These are phyloP conservation scores for Mycothermus thermophilus DNA, from an alignment of 495 filamentous ascomycete species.

Conservation along the genomic window DNA sequence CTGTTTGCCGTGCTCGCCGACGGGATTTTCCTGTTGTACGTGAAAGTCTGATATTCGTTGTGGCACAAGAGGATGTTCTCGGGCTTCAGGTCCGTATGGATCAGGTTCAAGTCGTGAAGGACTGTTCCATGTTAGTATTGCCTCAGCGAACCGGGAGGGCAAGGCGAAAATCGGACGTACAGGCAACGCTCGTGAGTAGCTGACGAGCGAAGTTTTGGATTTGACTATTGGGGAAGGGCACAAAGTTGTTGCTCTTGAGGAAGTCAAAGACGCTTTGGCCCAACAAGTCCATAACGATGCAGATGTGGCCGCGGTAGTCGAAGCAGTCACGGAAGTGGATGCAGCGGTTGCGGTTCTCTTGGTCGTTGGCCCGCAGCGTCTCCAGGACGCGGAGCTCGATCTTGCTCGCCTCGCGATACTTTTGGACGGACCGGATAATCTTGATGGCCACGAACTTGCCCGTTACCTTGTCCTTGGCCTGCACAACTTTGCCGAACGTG, in stretches of 20 bases:
- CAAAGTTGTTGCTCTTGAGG: constrained; percentile 83
- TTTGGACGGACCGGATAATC: constrained; percentile 94
- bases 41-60: constrained; percentile 86
- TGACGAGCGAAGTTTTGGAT: constrained; percentile 95
- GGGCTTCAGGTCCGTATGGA: constrained; percentile 95
- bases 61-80: constrained; percentile 94
- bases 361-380: constrained; percentile 80
- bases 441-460: constrained; percentile 82
- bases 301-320: constrained; percentile 94
- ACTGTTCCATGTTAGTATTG: constrained; percentile 41
- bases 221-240: constrained; percentile 97
- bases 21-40: constrained; percentile 87
- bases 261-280: constrained; percentile 98
- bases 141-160: not conserved
- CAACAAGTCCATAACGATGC: constrained; percentile 93
- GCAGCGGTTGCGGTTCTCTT: constrained; percentile 84
- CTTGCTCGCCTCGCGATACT: constrained; percentile 92
- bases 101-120: constrained; percentile 92
- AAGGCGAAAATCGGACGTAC: constrained; percentile 41
- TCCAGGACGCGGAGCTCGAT: constrained; percentile 89
- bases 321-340: constrained; percentile 96
- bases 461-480: constrained; percentile 65
- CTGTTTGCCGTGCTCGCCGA: constrained; percentile 70
- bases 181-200: constrained; percentile 94
- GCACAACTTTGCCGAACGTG: constrained; percentile 95